Percentiles rank a stretch among this genome's conserved stretches.
Evolutionary conservation across 176 grass and related monocot genomes (phyloP).

Genomic region (Chloris gayana): DNA sequence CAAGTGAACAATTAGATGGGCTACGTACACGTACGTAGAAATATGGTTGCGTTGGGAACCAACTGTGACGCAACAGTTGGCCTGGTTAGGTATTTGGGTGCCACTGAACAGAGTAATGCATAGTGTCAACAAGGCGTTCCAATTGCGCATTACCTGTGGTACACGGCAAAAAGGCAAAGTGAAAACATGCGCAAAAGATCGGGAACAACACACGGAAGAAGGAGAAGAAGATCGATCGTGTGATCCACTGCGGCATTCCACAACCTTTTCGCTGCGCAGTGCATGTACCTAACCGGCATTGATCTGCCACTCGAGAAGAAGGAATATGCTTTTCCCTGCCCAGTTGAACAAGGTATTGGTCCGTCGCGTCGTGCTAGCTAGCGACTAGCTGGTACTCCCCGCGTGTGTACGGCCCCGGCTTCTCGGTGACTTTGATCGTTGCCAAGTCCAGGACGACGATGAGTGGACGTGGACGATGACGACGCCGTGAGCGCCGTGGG

Average conservation of each 20-base stretch:
- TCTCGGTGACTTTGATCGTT: too few species aligned
- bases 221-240: neutral
- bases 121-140: neutral
- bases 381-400: neutral
- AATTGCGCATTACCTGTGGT: neutral
- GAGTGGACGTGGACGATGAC: neutral
- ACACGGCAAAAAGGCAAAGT: neutral
- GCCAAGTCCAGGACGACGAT: neutral
- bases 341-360: neutral
- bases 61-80: constrained; percentile 22
- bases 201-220: neutral
- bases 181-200: neutral
- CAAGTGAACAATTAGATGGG: neutral
- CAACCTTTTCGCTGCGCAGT: neutral
- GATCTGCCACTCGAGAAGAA: neutral
- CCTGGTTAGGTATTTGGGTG: neutral
- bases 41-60: neutral
- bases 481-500: neutral
- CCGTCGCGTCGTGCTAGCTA: neutral
- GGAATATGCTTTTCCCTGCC: neutral
- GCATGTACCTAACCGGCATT: constrained; percentile 5
- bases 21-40: neutral
- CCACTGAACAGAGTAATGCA: neutral
- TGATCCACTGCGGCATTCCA: constrained; percentile 20
- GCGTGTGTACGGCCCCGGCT: neutral